Evolutionary conservation across 2,329 filamentous ascomycete species (phyloP), one percentile per base, ranked within the genome.

Genomic region (Fusarium robinianum): DNA sequence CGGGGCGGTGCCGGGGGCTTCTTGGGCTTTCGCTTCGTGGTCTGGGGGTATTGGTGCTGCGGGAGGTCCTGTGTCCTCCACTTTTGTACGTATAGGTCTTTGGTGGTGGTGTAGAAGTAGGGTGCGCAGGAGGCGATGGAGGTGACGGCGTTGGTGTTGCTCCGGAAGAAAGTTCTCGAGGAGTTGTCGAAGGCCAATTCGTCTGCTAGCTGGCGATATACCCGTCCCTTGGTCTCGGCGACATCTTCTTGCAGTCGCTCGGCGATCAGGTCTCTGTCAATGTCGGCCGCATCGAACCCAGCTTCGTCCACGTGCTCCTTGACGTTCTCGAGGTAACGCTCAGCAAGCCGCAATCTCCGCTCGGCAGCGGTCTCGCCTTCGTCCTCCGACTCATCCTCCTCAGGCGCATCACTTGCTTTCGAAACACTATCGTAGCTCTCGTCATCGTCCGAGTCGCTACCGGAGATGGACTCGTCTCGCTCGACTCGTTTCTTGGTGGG

Each of bases 251-350:
- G 84, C 60, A 99, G 74, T 58, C 91, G 78, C 67, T 95, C 88
- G 27, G 92, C 90, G 61, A 99, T 91, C 59, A 96, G 73, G 64
- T 99, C 94, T 46, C 87, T 80, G 71, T 97, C 94, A 46, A 99
- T 88, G 39, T 97, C 89, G 58, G 86, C 90, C 6, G 94, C 94
- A 70, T 99, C 90, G 63, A 97, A 99, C 25, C 90, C 94, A 32
- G 63, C 60, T 53, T 90, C 87, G 58, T 95, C 86, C 45, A 90
- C 84, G 57, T 96, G 87, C 61, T 87, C 80, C 61, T 87, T 83
- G 51, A 96, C 84, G 65, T 95, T 96, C 41, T 96, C 87, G 41
- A 99, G 79, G 67, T 99, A 97, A 61, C 88, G 84, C 72, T 97
- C 90, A 19, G 94, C 94, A 18, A 99, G 79, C 55, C 89, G 83